These are phyloP conservation scores for Aaosphaeria pasadenensis DNA, from an alignment of 2,329 filamentous ascomycete species.

Conservation along the genomic window DNA sequence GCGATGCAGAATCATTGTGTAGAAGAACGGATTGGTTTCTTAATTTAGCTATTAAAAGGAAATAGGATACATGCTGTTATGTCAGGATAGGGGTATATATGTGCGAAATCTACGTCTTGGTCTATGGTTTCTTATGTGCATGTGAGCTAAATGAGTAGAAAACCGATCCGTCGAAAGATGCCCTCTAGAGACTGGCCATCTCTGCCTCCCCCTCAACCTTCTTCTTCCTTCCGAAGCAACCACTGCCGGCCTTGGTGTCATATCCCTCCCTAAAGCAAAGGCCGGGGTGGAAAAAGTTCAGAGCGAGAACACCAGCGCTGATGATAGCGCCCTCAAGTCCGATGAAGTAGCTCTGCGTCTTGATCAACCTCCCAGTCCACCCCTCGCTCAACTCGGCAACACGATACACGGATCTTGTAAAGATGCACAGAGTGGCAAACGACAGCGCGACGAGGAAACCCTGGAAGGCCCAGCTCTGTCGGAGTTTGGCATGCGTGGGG, in stretches of 20 bases:
- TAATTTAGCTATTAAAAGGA: no score
- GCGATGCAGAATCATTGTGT: no score
- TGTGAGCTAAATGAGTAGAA: no score
- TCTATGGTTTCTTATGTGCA: no score
- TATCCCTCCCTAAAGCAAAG: constrained; percentile 34
- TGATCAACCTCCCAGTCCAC: constrained; percentile 59
- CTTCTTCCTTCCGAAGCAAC: constrained; percentile 17
- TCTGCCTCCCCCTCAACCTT: constrained; percentile 5
- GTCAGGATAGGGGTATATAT: no score
- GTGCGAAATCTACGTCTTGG: no score
- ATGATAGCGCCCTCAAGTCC: constrained; percentile 37
- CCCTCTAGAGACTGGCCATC: neutral
- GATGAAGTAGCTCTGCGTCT: constrained; percentile 37
- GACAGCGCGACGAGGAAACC: constrained; percentile 55
- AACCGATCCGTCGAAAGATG: no score
- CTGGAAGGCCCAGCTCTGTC: constrained; percentile 45
- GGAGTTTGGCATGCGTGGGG: constrained; percentile 20
- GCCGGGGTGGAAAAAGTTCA: constrained; percentile 37
- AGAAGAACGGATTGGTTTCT: no score
- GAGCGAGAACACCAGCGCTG: constrained; percentile 25
- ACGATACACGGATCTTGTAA: constrained; percentile 63
- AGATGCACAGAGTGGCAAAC: constrained; percentile 60
- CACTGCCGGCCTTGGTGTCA: constrained; percentile 6
- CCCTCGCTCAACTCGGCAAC: constrained; percentile 64
- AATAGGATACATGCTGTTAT: no score